Percentiles rank a stretch among this genome's conserved stretches.
Conservation (phyloP, 2,329 filamentous ascomycete genomes). For the Beauveria caledonica region DNA sequence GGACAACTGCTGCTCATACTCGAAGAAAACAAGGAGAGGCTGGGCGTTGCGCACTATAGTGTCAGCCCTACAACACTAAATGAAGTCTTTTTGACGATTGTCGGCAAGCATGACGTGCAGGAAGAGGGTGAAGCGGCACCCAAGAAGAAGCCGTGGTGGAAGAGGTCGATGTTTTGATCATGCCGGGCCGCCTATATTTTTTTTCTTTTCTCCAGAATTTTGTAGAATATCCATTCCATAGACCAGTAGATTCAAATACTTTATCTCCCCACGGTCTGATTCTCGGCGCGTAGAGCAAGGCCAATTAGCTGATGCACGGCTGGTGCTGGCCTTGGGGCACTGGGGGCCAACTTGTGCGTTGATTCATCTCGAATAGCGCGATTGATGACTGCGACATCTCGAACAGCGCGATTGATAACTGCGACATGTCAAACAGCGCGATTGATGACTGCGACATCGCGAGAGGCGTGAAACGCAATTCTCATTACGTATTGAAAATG, state of each 20-base stretch:
- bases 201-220: constrained; percentile 2
- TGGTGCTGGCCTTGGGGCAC: too few relatives aligned
- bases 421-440: neutral
- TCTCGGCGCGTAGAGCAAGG: neutral
- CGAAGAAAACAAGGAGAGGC: constrained; percentile 54
- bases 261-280: neutral
- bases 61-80: constrained; percentile 79
- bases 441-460: neutral
- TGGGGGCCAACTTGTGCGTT: neutral
- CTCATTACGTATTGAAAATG: neutral
- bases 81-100: constrained; percentile 77
- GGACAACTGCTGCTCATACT: constrained; percentile 60
- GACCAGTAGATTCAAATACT: neutral
- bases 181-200: neutral
- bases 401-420: neutral
- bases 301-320: neutral
- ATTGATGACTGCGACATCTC: neutral
- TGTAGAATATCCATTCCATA: neutral
- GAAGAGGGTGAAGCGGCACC: constrained; percentile 51
- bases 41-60: constrained; percentile 74
- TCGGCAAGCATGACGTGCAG: constrained; percentile 63
- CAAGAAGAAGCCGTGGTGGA: constrained; percentile 18
- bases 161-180: constrained; percentile 10
- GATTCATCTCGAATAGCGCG: neutral
- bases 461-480: neutral